Base-by-base conservation (phyloP, 768 basidiomycete species). In the Dentipellis fragilis region DNA sequence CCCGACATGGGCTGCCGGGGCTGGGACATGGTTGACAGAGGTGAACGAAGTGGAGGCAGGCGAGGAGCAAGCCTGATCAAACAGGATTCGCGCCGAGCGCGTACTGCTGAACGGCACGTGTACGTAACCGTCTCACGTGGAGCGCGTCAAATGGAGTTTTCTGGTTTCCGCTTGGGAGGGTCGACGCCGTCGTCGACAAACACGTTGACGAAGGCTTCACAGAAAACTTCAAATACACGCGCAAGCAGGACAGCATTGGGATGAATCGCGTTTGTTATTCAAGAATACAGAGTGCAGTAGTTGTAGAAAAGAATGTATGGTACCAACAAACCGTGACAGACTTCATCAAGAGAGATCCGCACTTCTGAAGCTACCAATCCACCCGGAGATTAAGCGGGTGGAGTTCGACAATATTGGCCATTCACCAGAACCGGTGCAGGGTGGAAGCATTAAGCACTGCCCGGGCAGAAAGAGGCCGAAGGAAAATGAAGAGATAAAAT, bases 1-100 rank as follows among this genome's bases (percentile, higher is more conserved):
- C 87, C 87, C 0, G 87, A 89, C 60, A 67, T 66, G 2, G 65
- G 64, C 47, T 69, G 68, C 49, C 55, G 57, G 40, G 56, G 36
- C 22, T 55, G 56, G 14, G 53, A 52, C 49, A 61, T 52, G 14
- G 35, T 19, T 4, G 7, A 35, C 1, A 9, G 17, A 16, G 39
- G 38, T 9, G 29, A 11, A 49, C 12, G 48, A 49, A 23, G 48
- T 17, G 22, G 29, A 22, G 14, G 19, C 7, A 49, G 48, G 10
- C 17, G 23, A 10, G 48, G 21, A 22, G 48, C 14, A 35, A 49
- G 16, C 19, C 9, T 11, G 17, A 23, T 49, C 48, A 49, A 49
- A 49, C 29, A 35, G 16, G 48, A n/a, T 22, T 23, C 48, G 23
- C 29, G 48, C 14, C 19, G 23, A 22, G 17, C 48, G 48, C 48